Base-by-base conservation (phyloP, 192 early-diverging fungal species). In the Gryganskiella cystojenkinii region DNA sequence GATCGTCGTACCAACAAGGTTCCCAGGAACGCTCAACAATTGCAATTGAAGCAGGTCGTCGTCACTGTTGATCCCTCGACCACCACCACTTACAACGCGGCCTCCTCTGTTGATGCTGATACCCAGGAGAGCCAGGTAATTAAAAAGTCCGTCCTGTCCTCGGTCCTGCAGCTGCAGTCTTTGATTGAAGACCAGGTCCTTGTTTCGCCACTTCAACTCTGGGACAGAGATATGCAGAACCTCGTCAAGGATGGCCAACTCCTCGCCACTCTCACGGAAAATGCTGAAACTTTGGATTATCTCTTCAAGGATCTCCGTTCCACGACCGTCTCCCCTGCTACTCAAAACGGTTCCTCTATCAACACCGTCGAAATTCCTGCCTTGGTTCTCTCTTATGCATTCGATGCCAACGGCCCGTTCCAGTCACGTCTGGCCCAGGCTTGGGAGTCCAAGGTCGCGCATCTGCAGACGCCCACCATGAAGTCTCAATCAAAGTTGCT, bases 41-140 rank as follows among this genome's bases (percentile, higher is more conserved):
- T 93, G 57, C 88, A 88, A 60, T 78, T 93, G 43, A 88, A 86
- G 45, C 90, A 90, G 58, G 81, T 92, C n/a, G 37, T 86, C 15
- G 66, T 88, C 34, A 76, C 81, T 1, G 72, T 63, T 34, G 61
- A 61, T 51, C 43, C 34, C 44, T 69, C 59, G 13, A 27, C 15
- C 30, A 54, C 43, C 61, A n/a, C n/a, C n/a, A n/a, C n/a, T n/a
- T n/a, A n/a, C n/a, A n/a, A n/a, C n/a, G n/a, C n/a, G n/a, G n/a
- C 24, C n/a, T 54, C 54, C 30, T 27, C 24, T 54, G 51, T 73
- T 35, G 47, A 79, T 37, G 31, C 65, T 1, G 72, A 68, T 13
- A 63, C 43, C 28, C 56, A 62, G 52, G 59, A 61, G 51, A 67
- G 61, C 3, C n/a, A 28, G 4, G 74, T 51, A 0, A 28, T 78